Evolutionary conservation across 2,329 filamentous ascomycete genomes (phyloP).

Genomic region (Aspergillus fumigatus): DNA sequence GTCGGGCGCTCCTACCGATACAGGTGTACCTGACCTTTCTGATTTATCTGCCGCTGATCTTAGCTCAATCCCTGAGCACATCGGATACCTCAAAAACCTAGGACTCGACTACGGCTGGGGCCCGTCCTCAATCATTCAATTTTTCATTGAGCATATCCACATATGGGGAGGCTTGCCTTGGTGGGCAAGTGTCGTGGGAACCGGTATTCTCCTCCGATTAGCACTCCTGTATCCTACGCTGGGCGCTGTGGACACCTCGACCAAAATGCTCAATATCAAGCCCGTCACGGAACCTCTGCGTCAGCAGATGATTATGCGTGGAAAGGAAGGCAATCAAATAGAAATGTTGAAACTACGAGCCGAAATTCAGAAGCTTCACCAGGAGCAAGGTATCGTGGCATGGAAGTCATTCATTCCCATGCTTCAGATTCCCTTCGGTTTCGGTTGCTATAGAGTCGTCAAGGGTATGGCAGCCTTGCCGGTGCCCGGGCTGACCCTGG

Average conservation of each 20-base stretch:
- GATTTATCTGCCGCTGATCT: constrained; percentile 30
- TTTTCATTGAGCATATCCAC: constrained; percentile 75
- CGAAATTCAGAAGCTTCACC: constrained; percentile 51
- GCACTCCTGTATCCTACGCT: constrained; percentile 63
- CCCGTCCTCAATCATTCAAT: constrained; percentile 68
- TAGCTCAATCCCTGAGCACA: constrained; percentile 63
- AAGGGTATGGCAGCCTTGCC: constrained; percentile 71
- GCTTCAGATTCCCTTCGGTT: constrained; percentile 66
- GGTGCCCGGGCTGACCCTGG: constrained; percentile 70
- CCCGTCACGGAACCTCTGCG: constrained; percentile 54
- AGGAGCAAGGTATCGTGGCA: constrained; percentile 51
- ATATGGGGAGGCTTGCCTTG: constrained; percentile 71
- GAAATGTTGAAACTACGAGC: constrained; percentile 44
- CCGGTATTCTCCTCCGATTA: constrained; percentile 61
- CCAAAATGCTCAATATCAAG: constrained; percentile 59
- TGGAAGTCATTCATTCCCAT: constrained; percentile 53
- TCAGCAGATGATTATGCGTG: constrained; percentile 48
- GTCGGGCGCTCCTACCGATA: neutral
- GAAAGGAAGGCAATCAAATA: constrained; percentile 43
- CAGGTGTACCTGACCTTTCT: constrained; percentile 11
- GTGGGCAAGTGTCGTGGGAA: constrained; percentile 68
- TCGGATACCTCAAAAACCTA: constrained; percentile 77
- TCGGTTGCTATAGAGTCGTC: constrained; percentile 74
- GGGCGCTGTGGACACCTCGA: constrained; percentile 56
- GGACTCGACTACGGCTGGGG: constrained; percentile 88